Conservation (phyloP, 306 rosid genomes). For the Fragaria nilgerrensis region DNA sequence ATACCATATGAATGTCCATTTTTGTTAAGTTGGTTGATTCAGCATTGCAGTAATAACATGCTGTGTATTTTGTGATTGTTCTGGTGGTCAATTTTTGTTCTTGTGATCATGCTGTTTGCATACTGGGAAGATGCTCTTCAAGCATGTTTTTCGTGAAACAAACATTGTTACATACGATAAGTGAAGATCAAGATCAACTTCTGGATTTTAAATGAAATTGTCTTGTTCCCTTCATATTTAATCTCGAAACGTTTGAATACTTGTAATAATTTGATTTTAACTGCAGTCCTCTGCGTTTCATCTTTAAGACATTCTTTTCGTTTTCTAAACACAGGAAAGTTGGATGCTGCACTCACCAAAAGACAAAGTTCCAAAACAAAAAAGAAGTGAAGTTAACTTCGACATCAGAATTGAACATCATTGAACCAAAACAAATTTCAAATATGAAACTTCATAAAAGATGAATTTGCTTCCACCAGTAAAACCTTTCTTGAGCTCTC, state of each 20-base stretch:
- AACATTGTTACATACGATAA: not conserved
- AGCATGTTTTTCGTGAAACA: not conserved
- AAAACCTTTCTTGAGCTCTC: not conserved
- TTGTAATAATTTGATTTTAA: not conserved
- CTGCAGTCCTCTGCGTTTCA: not conserved
- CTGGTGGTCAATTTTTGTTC: not conserved
- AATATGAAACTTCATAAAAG: not conserved
- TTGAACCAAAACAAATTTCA: not conserved
- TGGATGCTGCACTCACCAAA: not conserved
- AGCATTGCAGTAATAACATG: not conserved
- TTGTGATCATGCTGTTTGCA: not conserved
- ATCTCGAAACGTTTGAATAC: not conserved
- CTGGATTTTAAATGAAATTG: not conserved
- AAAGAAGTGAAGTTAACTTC: not conserved
- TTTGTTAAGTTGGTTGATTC: not conserved
- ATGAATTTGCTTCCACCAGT: not conserved
- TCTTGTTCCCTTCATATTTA: not conserved
- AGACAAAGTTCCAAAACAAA: not conserved
- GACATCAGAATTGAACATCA: not conserved
- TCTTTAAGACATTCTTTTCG: not conserved
- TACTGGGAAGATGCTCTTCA: not conserved
- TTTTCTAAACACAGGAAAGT: not conserved
- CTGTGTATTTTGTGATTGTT: too few species aligned
- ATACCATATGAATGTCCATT: not conserved
- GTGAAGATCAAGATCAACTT: not conserved